Base-by-base conservation (phyloP, 2,329 filamentous ascomycete species). In the Aphanocladium album region DNA sequence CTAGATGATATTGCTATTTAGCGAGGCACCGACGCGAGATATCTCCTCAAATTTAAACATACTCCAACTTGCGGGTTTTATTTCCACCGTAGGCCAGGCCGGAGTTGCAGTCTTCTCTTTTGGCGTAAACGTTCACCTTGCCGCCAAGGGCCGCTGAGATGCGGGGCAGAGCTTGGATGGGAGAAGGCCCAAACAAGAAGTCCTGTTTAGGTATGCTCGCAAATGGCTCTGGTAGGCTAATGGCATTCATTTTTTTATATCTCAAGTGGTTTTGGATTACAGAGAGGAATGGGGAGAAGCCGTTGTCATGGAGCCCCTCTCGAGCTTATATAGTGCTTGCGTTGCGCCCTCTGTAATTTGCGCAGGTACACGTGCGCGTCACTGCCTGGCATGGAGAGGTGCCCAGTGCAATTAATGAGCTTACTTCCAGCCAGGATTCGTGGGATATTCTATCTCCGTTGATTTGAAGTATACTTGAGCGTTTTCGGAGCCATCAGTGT, bases 51-150 rank as follows among this genome's bases (percentile, higher is more conserved):
- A 9, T 30, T 9, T 14, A 3, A 46, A 67, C 70, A 65, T 69
- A 83, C 77, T 90, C 87, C 2, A 89, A 78, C 72, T 89, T 89
- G 61, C 87, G 79, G 33, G 82, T 84, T 73, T 89, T 89, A 76
- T 89, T 89, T 57, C 86, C 87, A 41, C 87, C 87, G 67, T 80
- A 88, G 3, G 86, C 86, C 19, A 89, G 79, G 0, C 82, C 83
- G 1, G 85, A 88, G 73, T 88, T 89, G 68, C 85, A 84, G 73
- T 90, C 88, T 65, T 90, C 88, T 55, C 88, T 82, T 73, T 90
- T 90, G 57, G 88, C 87, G 69, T 85, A 90, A 64, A 90, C 81
- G 21, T 80, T 77, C 45, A 88, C 83, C 66, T 80, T 80, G 33
- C 80, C 80, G 53, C 83, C 81, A 5, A 89, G 79, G 25, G 83